Base-by-base conservation (phyloP, 192 early-diverging fungal genomes). In the Coemansia sp. region DNA sequence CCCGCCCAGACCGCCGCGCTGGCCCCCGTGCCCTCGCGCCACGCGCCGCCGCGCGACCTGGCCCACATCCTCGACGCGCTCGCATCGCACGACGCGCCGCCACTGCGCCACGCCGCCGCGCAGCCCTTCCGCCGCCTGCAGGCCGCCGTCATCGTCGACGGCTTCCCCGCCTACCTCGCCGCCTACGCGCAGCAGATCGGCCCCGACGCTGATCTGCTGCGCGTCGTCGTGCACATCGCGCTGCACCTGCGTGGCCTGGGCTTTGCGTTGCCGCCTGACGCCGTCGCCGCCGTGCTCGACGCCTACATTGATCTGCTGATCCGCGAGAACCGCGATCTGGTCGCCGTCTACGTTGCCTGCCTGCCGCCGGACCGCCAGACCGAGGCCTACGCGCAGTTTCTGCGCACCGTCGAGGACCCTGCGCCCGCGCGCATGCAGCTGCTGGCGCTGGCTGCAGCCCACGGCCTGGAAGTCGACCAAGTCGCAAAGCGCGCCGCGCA, bases 171-270 rank as follows among this genome's bases (percentile, higher is more conserved):
- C 32, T 83, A 77, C 27, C n/a, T 77, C 29, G 4, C 5, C 0
- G 66, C 61, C 2, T 83, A 62, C 22, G 66, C 73, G 14, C 37
- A 42, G 35, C 59, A 24, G 24, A 36, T 1, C 19, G 68, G 62
- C 0, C 39, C 19, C 2, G 67, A 73, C 22, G 9, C 17, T 73
- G 29, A 88, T 37, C 68, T 92, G 45, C 67, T 94, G 41, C 89
- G 92, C 15, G 86, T 95, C 59, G 69, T 91, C 41, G 84, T 87
- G 1, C 91, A 94, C 59, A 76, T 87, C 8, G 82, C 90, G 5
- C 72, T 93, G n/a, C 71, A 86, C 17, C 59, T 93, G n/a, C 87
- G 86, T 6, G 74, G 79, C 15, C 78, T 86, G n/a, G 83, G 84
- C 5, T 74, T 85, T 27, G 62, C 54, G 29, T 66, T 84, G 32